phyloP scores from a whole-genome alignment of 768 basidiomycete species.

The Tulasnella sp. region DNA sequence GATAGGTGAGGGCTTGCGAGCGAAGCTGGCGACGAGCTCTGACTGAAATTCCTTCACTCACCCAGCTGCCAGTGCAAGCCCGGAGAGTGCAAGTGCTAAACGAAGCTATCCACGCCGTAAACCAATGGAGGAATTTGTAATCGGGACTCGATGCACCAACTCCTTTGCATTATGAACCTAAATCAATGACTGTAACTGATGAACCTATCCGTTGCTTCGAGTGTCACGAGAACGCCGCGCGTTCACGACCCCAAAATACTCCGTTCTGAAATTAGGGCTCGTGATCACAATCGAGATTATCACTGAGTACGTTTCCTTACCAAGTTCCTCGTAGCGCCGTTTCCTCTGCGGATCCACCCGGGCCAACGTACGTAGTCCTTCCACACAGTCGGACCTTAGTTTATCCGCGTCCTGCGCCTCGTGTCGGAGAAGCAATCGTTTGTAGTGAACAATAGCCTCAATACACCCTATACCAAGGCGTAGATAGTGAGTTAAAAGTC shows the following conservation, averaged over 20 bases:
- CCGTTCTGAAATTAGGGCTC: not conserved
- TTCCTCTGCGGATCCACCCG: conserved; percentile 57
- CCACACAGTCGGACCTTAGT: conserved; percentile 40
- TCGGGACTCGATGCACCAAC: no score
- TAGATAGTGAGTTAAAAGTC: not conserved
- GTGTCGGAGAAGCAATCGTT: conserved; percentile 53
- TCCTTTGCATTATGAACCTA: no score
- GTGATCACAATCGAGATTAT: not conserved
- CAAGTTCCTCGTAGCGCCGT: conserved; percentile 59
- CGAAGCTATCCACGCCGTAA: not conserved
- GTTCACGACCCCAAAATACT: not conserved
- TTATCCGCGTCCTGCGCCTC: conserved; percentile 31
- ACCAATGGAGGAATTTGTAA: no score
- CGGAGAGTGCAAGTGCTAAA: conserved; percentile 32
- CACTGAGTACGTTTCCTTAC: not conserved
- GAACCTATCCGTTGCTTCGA: not conserved
- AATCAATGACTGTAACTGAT: not conserved
- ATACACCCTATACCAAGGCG: conserved; percentile 68
- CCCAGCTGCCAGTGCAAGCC: conserved; percentile 53
- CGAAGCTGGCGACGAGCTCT: not conserved
- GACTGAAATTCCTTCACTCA: not conserved
- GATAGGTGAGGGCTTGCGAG: conserved; percentile 32
- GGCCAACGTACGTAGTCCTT: conserved; percentile 50
- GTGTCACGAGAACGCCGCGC: not conserved
- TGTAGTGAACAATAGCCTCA: conserved; percentile 84